Conservation (phyloP, 257 asterid species). For the Paraleonurus japonicus region DNA sequence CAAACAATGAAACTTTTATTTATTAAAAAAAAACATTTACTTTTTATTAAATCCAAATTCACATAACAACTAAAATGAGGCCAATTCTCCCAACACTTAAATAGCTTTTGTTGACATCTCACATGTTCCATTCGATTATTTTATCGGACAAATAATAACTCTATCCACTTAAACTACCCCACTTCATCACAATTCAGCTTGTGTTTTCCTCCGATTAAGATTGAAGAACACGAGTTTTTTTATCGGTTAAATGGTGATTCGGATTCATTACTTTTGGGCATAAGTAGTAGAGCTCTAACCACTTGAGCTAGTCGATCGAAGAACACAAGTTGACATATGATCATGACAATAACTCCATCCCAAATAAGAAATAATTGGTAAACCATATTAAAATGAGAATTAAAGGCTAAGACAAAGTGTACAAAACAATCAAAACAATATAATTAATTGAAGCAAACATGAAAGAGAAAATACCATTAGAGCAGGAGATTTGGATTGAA, state of each 20-base stretch:
- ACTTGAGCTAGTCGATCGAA: too few species aligned
- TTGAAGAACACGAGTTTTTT: too few species aligned
- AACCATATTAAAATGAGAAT: neutral
- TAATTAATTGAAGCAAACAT: neutral
- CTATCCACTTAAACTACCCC: too few species aligned
- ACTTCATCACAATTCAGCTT: too few species aligned
- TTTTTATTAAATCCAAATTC: neutral
- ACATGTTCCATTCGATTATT: too few species aligned
- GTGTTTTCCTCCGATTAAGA: neutral
- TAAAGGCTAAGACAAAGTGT: too few species aligned
- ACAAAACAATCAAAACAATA: neutral
- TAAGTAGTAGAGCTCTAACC: too few species aligned
- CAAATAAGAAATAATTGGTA: neutral
- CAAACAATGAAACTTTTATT: too few species aligned
- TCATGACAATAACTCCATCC: neutral
- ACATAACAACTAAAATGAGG: too few species aligned
- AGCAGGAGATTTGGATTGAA: conserved; percentile 4
- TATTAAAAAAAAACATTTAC: neutral
- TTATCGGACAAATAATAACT: too few species aligned
- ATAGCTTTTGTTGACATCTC: neutral
- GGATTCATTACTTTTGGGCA: too few species aligned
- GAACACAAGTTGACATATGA: neutral
- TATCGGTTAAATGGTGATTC: too few species aligned
- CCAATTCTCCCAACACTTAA: neutral
- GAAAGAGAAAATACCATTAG: conserved; percentile 25